These are phyloP conservation scores for Leccinum fallax DNA, from an alignment of 1,284 basidiomycete species.

Conservation along the genomic window DNA sequence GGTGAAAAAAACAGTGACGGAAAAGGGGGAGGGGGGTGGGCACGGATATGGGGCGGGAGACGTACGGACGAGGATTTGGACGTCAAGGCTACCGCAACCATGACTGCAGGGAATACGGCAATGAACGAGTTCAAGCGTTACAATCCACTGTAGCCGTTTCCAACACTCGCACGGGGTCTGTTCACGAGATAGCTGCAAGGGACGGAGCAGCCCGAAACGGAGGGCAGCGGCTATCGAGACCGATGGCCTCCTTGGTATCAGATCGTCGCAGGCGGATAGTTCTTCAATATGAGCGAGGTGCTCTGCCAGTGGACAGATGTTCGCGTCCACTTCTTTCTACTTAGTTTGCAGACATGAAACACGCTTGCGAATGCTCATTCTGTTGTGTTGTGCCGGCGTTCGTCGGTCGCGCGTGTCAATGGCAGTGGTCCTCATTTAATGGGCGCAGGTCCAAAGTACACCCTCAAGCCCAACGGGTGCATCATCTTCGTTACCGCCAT, in stretches of 20 bases:
- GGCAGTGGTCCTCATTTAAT: slow-evolving; percentile 75
- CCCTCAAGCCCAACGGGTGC: slow-evolving; percentile 96
- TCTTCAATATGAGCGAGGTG: slow-evolving; percentile 97
- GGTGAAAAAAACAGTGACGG: too few relatives aligned
- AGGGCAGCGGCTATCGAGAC: neutral
- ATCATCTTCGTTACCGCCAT: slow-evolving; percentile 96
- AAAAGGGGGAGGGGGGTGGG: too few relatives aligned
- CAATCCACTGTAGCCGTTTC: slow-evolving; percentile 59
- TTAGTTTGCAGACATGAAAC: neutral
- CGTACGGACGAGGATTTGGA: too few relatives aligned
- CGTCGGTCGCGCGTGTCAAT: neutral
- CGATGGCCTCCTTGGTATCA: slow-evolving; percentile 47
- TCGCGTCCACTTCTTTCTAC: slow-evolving; percentile 33
- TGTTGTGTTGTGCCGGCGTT: neutral
- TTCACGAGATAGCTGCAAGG: slow-evolving; percentile 61
- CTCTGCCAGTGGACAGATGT: slow-evolving; percentile 79
- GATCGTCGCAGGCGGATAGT: slow-evolving; percentile 93
- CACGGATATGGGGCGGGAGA: too few relatives aligned
- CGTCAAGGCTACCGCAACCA: too few relatives aligned
- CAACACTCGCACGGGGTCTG: slow-evolving; percentile 86
- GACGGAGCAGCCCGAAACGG: slow-evolving; percentile 20
- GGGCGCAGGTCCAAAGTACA: slow-evolving; percentile 72
- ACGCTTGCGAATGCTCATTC: neutral
- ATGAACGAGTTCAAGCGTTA: too few relatives aligned
- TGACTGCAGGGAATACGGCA: too few relatives aligned